These are phyloP conservation scores for Pichia sp. DNA, from an alignment of 1,139 yeast species.

Conservation along the genomic window DNA sequence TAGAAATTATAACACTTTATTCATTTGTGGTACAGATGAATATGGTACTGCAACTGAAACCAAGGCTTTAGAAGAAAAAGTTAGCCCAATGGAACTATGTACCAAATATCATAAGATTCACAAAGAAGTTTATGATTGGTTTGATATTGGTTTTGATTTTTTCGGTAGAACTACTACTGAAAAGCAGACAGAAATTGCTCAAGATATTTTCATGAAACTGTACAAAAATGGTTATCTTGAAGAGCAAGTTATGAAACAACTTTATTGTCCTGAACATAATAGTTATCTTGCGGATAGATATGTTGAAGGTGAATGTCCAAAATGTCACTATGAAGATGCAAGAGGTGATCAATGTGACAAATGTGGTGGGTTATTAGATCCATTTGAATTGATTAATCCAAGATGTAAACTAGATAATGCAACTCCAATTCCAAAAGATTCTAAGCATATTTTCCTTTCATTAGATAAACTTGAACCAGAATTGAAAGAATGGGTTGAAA, in stretches of 20 bases:
- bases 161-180: slow-evolving; percentile 95
- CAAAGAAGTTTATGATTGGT: slow-evolving; percentile 91
- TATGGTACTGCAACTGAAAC: slow-evolving; percentile 99
- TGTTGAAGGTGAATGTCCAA: slow-evolving; percentile 97
- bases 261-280: slow-evolving; percentile 83
- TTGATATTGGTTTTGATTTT: slow-evolving; percentile 86
- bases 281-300: slow-evolving; percentile 93
- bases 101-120: slow-evolving; percentile 85
- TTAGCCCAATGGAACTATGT: slow-evolving; percentile 81
- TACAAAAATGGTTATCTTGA: slow-evolving; percentile 70
- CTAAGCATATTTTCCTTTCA: slow-evolving; percentile 79
- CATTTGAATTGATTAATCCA: slow-evolving; percentile 88
- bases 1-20: slow-evolving; percentile 81
- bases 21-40: slow-evolving; percentile 95
- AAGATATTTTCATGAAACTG: slow-evolving; percentile 76
- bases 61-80: slow-evolving; percentile 89
- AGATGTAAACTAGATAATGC: slow-evolving; percentile 89
- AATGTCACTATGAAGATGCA: slow-evolving; percentile 91
- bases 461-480: slow-evolving; percentile 77
- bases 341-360: slow-evolving; percentile 99
- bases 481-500: slow-evolving; percentile 64
- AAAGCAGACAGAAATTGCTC: slow-evolving; percentile 91
- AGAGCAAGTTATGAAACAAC: slow-evolving; percentile 81
- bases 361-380: slow-evolving; percentile 84
- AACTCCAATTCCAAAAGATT: slow-evolving; percentile 68